Percentiles rank a stretch among this genome's conserved stretches.
Conservation (phyloP, 305 asterid species). For the Nicotiana rustica region DNA sequence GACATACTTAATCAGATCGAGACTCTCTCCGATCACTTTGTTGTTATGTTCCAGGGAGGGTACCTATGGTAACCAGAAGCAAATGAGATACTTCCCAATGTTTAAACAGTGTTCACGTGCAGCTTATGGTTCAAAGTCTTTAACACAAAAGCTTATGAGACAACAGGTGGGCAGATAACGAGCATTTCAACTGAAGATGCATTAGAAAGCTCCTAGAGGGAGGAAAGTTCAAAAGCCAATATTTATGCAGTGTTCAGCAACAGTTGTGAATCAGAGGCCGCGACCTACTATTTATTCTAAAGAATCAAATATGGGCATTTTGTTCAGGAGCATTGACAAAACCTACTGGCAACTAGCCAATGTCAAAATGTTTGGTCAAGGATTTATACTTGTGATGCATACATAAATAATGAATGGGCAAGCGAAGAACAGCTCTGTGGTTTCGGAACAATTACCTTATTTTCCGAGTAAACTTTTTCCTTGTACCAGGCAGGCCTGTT, state of each 20-base stretch:
- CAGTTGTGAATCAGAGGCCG: too few relatives aligned
- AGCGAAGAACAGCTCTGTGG: neutral
- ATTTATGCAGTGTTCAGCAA: neutral
- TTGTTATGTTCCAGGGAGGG: slow-evolving; percentile 84
- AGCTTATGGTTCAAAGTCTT: neutral
- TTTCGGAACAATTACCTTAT: slow-evolving; percentile 56
- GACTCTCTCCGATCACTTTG: slow-evolving; percentile 70
- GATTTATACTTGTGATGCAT: neutral
- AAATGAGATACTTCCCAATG: neutral
- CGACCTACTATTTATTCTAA: too few relatives aligned
- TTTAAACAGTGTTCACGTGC: neutral
- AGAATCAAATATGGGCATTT: neutral
- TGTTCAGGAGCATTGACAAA: neutral
- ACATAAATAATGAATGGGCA: neutral
- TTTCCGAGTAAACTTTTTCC: slow-evolving; percentile 80
- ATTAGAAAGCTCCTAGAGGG: neutral
- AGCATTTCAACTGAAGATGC: neutral
- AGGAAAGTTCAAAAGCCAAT: neutral
- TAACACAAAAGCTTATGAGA: neutral
- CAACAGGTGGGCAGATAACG: neutral
- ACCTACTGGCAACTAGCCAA: neutral
- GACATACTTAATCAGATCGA: slow-evolving; percentile 72
- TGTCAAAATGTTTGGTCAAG: neutral
- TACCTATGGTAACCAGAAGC: slow-evolving; percentile 48
- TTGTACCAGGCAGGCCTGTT: slow-evolving; percentile 87